Evolutionary conservation across 2,329 filamentous ascomycete genomes (phyloP).

Genomic region (Dactylellina leptospora): DNA sequence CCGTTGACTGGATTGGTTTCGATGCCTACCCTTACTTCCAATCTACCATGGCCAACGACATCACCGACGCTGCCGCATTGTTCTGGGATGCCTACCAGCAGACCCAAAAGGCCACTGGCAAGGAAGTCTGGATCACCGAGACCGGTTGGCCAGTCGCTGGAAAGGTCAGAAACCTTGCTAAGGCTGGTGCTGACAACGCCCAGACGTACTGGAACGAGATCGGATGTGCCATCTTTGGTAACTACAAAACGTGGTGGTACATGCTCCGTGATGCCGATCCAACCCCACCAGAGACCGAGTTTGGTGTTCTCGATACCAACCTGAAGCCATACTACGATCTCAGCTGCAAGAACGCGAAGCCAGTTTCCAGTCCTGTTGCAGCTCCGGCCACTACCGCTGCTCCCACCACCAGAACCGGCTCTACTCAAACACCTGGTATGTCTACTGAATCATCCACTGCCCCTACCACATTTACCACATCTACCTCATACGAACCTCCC

Average conservation of each 20-base stretch:
- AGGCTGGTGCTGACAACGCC: slow-evolving; percentile 73
- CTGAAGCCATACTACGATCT: slow-evolving; percentile 71
- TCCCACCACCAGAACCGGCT: slow-evolving; percentile 5
- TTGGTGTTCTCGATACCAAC: slow-evolving; percentile 71
- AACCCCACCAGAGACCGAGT: slow-evolving; percentile 71
- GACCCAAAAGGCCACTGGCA: slow-evolving; percentile 69
- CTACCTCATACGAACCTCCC: too few relatives aligned
- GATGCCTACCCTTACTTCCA: slow-evolving; percentile 89
- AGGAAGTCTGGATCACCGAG: slow-evolving; percentile 85
- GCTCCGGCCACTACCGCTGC: slow-evolving; percentile 2
- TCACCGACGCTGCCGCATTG: slow-evolving; percentile 71
- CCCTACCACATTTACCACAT: background rate
- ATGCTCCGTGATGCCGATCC: slow-evolving; percentile 74
- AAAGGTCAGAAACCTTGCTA: slow-evolving; percentile 68
- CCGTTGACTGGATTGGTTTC: slow-evolving; percentile 80
- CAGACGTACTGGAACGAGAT: slow-evolving; percentile 82
- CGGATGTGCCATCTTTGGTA: slow-evolving; percentile 73
- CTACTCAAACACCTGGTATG: slow-evolving; percentile 33
- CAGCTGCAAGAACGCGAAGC: slow-evolving; percentile 64
- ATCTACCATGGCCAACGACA: slow-evolving; percentile 71
- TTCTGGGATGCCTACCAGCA: slow-evolving; percentile 74
- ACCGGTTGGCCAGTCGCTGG: slow-evolving; percentile 86
- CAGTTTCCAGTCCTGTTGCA: slow-evolving; percentile 45
- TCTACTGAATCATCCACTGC: slow-evolving; percentile 6
- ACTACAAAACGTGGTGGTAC: slow-evolving; percentile 77